A percentile compares a stretch with the other conserved stretches of the same genome.
phyloP scores from a whole-genome alignment of 2,329 filamentous ascomycete species.

The Fusarium incarnatum region DNA sequence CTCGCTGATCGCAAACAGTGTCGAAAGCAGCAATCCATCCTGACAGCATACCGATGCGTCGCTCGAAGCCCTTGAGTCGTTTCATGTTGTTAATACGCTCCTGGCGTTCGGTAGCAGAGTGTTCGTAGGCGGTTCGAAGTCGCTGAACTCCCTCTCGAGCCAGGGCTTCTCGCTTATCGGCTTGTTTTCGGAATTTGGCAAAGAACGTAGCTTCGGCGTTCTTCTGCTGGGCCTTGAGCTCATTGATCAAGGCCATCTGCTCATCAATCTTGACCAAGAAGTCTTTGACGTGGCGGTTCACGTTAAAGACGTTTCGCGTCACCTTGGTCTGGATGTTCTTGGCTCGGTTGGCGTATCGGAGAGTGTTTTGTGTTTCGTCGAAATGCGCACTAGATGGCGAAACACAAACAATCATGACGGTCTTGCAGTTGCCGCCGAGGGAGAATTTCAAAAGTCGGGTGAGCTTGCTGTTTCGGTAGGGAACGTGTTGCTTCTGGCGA shows the following conservation, averaged over 20 bases:
- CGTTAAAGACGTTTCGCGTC: conserved; percentile 98
- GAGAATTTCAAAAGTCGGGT: conserved; percentile 97
- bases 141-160: conserved; percentile 82
- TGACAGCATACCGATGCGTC: conserved; percentile 86
- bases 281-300: conserved; percentile 98
- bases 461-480: conserved; percentile 97
- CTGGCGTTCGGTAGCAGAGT: conserved; percentile 79
- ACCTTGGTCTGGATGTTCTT: conserved; percentile 99
- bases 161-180: conserved; percentile 82
- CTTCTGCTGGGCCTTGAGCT: conserved; percentile 92
- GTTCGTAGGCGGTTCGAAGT: conserved; percentile 85
- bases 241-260: conserved; percentile 96
- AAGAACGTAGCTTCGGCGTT: conserved; percentile 86
- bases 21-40: conserved; percentile 96
- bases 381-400: conserved; percentile 97
- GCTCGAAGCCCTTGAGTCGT: conserved; percentile 83
- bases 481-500: conserved; percentile 91
- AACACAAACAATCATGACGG: conserved; percentile 99
- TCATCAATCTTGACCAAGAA: conserved; percentile 99
- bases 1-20: conserved; percentile 75
- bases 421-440: conserved; percentile 96
- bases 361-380: conserved; percentile 97
- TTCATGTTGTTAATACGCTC: conserved; percentile 85
- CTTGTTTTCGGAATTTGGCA: conserved; percentile 89
- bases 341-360: conserved; percentile 95